phyloP scores from a whole-genome alignment of 2,329 filamentous ascomycete species.

The Stemphylium beticola region DNA sequence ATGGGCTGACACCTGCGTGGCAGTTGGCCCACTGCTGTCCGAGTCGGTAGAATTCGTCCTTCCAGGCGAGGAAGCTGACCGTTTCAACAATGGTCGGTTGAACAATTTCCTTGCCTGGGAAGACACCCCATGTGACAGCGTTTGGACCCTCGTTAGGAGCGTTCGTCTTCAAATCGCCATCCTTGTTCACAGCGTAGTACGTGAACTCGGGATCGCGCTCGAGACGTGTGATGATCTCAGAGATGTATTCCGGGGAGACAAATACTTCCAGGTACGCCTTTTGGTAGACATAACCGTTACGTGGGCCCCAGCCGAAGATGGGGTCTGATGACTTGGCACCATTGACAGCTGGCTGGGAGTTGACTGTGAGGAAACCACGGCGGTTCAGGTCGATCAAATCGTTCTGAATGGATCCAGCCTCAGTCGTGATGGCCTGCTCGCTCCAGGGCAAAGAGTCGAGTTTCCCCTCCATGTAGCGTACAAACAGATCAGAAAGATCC shows the following conservation, averaged over 20 bases:
- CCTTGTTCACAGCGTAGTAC: constrained; percentile 90
- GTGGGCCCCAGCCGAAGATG: constrained; percentile 91
- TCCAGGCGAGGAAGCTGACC: constrained; percentile 97
- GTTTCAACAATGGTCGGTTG: constrained; percentile 99
- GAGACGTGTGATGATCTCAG: constrained; percentile 78
- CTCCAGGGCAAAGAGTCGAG: constrained; percentile 91
- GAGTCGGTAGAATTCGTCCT: constrained; percentile 93
- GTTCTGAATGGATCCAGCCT: constrained; percentile 78
- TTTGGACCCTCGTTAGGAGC: constrained; percentile 86
- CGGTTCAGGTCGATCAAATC: constrained; percentile 82
- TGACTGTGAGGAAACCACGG: constrained; percentile 90
- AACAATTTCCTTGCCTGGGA: constrained; percentile 98
- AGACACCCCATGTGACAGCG: constrained; percentile 99
- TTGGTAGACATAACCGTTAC: constrained; percentile 96
- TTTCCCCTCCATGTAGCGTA: constrained; percentile 81
- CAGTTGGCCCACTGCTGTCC: constrained; percentile 95
- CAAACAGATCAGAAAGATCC: constrained; percentile 83
- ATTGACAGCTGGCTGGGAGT: constrained; percentile 94
- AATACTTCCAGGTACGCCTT: constrained; percentile 96
- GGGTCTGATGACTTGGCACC: constrained; percentile 87
- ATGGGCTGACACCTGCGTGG: constrained; percentile 76
- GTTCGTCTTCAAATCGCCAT: constrained; percentile 83
- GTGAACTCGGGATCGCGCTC: constrained; percentile 81
- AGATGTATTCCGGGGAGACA: constrained; percentile 78
- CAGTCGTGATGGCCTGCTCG: constrained; percentile 81